phyloP scores from a whole-genome alignment of 2,329 filamentous ascomycete species.

The Chaetomiaceae sp. region DNA sequence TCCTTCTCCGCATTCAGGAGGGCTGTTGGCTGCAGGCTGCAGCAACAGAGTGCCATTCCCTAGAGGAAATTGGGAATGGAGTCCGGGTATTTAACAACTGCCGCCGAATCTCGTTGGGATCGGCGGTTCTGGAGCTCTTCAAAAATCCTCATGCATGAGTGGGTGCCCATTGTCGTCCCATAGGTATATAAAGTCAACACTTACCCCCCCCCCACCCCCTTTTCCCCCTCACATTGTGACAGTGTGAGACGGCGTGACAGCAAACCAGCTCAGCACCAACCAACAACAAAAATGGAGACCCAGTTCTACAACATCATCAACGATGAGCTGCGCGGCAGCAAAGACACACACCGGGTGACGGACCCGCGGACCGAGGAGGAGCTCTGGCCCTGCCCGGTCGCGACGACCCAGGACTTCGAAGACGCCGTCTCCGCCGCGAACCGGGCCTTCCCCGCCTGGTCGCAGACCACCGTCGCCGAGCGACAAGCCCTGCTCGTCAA shows the following conservation, averaged over 20 bases:
- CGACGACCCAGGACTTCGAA: conserved; percentile 40
- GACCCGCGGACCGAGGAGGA: conserved; percentile 43
- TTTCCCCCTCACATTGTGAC: too few species aligned
- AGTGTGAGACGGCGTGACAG: too few species aligned
- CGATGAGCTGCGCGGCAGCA: conserved; percentile 35
- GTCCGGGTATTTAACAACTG: conserved; percentile 16
- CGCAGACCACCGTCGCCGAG: conserved; percentile 39
- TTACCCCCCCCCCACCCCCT: neutral
- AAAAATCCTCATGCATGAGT: too few species aligned
- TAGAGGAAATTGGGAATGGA: conserved; percentile 12
- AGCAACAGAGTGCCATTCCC: neutral
- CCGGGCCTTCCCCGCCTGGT: conserved; percentile 45
- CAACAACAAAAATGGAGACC: conserved; percentile 17
- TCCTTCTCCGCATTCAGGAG: conserved; percentile 18
- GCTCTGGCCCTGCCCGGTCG: conserved; percentile 43
- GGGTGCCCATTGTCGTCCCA: too few species aligned
- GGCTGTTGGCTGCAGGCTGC: neutral
- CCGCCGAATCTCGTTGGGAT: too few species aligned
- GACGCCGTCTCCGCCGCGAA: conserved; percentile 43
- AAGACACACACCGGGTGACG: conserved; percentile 35
- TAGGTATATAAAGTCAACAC: neutral
- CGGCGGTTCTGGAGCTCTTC: too few species aligned
- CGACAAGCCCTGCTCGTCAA: conserved; percentile 30
- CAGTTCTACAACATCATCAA: conserved; percentile 44
- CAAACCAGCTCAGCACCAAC: too few species aligned